Evolutionary conservation across 306 rosid species (phyloP).

Genomic region (Fragaria vesca): DNA sequence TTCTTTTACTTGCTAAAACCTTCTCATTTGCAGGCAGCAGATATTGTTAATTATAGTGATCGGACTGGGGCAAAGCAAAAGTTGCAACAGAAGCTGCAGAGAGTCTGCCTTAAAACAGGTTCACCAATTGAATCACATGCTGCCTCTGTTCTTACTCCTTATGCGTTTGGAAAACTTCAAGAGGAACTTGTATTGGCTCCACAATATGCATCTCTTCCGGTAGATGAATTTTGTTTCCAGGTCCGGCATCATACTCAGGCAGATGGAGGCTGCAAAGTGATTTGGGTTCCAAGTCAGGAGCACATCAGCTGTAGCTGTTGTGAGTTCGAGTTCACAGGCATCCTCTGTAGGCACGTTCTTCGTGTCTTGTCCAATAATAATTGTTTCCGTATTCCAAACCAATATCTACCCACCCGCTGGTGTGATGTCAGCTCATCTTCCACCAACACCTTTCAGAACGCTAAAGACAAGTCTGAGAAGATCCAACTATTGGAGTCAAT

Average conservation of each 20-base stretch:
- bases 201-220: constrained; percentile 64
- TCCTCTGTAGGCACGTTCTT: constrained; percentile 68
- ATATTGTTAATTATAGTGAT: constrained; percentile 61
- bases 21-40: constrained; percentile 49
- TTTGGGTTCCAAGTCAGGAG: constrained; percentile 76
- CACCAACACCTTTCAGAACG: constrained; percentile 36
- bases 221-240: constrained; percentile 77
- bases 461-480: constrained; percentile 55
- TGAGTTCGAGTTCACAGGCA: constrained; percentile 72
- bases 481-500: constrained; percentile 62
- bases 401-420: constrained; percentile 72
- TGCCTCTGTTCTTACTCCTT: constrained; percentile 72
- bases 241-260: constrained; percentile 77
- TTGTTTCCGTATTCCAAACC: constrained; percentile 80
- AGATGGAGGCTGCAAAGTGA: constrained; percentile 80
- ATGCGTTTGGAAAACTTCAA: constrained; percentile 72
- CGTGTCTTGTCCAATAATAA: constrained; percentile 79
- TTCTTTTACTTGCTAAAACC: background rate
- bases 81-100: constrained; percentile 64
- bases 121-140: constrained; percentile 91
- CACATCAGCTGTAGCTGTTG: constrained; percentile 80
- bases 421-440: constrained; percentile 39
- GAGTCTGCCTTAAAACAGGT: constrained; percentile 75
- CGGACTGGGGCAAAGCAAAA: constrained; percentile 69
- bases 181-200: constrained; percentile 89